Percentiles rank a stretch among this genome's conserved stretches.
Conservation (phyloP, 2,329 filamentous ascomycete genomes). For the Fusarium sp. region DNA sequence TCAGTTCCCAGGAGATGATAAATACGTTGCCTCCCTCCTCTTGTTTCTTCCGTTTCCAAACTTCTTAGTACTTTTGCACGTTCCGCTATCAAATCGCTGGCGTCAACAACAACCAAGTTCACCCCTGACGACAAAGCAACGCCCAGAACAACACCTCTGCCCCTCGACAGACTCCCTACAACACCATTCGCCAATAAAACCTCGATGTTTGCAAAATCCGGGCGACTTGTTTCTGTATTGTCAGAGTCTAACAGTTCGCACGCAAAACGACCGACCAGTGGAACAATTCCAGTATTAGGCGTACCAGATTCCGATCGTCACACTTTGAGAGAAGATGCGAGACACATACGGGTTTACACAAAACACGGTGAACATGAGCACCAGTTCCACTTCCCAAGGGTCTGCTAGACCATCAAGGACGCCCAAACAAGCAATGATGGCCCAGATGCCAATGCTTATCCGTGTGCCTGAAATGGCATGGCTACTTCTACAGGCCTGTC, state of each 20-base stretch:
- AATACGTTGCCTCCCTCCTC: neutral
- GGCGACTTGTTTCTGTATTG: neutral
- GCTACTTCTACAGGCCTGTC: neutral
- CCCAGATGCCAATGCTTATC: neutral
- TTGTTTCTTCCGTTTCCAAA: neutral
- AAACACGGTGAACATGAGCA: neutral
- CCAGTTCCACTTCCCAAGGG: neutral
- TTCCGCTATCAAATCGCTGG: neutral
- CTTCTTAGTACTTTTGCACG: neutral
- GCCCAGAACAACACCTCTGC: neutral
- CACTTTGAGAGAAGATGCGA: neutral
- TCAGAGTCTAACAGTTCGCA: neutral
- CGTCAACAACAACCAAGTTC: neutral
- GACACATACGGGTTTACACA: neutral
- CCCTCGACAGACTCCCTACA: neutral
- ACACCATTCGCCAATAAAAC: neutral
- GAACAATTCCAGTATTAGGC: neutral
- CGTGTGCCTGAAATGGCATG: neutral
- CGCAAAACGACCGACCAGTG: neutral
- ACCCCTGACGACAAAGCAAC: neutral
- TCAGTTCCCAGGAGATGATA: neutral
- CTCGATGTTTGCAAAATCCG: neutral
- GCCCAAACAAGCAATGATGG: neutral
- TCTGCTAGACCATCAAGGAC: neutral
- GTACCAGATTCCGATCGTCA: neutral